Base-by-base conservation (phyloP, 1,284 basidiomycete species). In the Microbotryomycetes sp. region DNA sequence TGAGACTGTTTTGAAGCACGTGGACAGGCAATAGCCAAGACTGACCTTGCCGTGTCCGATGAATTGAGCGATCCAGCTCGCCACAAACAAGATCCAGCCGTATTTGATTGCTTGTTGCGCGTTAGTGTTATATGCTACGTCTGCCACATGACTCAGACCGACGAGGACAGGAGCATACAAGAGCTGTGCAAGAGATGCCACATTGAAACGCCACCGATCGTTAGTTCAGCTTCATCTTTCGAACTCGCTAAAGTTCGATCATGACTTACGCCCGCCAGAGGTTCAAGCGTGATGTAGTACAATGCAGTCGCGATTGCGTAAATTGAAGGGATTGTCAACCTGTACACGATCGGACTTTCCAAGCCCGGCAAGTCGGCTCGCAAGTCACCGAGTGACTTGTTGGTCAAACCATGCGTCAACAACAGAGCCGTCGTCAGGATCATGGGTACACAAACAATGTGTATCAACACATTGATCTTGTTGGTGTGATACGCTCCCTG, bases 51-150 rank as follows among this genome's bases (percentile, higher is more conserved):
- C 63, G 32, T 65, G 64, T 2, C 67, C 72, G 46, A 73, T 45
- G 57, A 74, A 73, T 45, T 74, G 73, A 1, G 66, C 65, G 31
- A 74, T 70, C 73, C 73, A 74, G 22, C 66, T 54, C 12, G 51
- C 60, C 26, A 59, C 58, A 49, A 67, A 72, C 0, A 56, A 53
- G 29, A 46, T 48, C 2, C 62, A 59, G 6, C 71, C 68, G 6
- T 56, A 49, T 32, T 54, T 52, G 56, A 65, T 70, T n/a, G 64
- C 66, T 6, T 55, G 51, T 14, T 64, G 56, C 47, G 59, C 59
- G 6, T 58, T 62, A 22, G 58, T 47, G 23, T 54, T 56, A 56
- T 67, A 69, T 12, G 64, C 47, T 6, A 72, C 63, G 57, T 73
- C 71, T 6, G 70, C 67, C 6, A 63, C 58, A 45, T 70, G 68